Percentiles rank a stretch among this genome's conserved stretches.
These are phyloP conservation scores for Diutina rugosa DNA, from an alignment of 1,139 yeast species.

Conservation along the genomic window DNA sequence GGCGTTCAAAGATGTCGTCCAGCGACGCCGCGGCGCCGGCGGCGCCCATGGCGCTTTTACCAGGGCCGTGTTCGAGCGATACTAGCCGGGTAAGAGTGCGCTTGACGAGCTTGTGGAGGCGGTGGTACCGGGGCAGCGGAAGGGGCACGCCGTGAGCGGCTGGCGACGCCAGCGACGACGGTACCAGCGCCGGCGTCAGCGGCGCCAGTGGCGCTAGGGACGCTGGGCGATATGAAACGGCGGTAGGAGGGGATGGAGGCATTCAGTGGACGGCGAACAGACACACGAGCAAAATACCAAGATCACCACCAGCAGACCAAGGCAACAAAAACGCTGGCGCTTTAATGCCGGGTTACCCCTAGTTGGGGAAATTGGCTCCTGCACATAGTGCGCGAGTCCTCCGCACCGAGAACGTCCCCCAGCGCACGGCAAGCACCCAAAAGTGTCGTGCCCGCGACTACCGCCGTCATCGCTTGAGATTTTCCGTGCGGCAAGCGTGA, in stretches of 20 bases:
- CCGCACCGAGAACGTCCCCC: background rate
- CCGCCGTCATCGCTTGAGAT: background rate
- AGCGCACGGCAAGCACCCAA: background rate
- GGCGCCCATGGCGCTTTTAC: background rate
- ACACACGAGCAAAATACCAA: background rate
- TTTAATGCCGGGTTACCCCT: background rate
- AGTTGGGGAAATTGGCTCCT: background rate
- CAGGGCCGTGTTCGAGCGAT: background rate
- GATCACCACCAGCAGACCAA: background rate
- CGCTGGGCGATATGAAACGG: background rate
- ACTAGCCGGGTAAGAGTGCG: background rate
- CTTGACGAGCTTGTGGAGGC: background rate
- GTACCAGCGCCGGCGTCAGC: background rate
- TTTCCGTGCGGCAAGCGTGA: background rate
- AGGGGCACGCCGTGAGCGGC: background rate
- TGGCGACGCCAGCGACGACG: background rate
- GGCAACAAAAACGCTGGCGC: background rate
- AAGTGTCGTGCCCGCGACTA: background rate
- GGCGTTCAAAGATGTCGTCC: background rate
- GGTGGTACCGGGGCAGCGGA: slow-evolving; percentile 1
- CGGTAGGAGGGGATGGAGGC: background rate
- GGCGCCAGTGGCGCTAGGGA: background rate
- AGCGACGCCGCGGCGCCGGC: background rate
- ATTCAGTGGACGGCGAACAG: background rate
- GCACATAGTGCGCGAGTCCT: background rate